Conservation (phyloP, 805 yeast species). For the Priceomyces castillae region DNA sequence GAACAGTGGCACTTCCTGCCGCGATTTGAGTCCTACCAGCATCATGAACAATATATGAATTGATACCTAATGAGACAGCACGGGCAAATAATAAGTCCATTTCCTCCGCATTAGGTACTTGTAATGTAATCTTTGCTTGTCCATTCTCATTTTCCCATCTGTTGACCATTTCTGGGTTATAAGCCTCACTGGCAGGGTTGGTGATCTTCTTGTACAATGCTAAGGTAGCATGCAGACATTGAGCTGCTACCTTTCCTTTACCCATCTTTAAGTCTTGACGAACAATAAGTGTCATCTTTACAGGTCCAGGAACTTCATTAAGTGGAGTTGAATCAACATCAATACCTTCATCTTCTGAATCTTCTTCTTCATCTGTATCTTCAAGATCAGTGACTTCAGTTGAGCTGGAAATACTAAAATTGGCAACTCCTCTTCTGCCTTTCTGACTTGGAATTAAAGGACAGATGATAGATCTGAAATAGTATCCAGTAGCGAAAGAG, state of each 20-base stretch:
- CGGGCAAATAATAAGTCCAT: conserved; percentile 75
- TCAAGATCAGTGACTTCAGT: neutral
- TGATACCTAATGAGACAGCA: conserved; percentile 76
- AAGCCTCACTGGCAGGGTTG: conserved; percentile 47
- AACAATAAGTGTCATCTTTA: conserved; percentile 81
- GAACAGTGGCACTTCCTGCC: conserved; percentile 93
- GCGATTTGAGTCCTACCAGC: conserved; percentile 97
- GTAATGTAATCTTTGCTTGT: conserved; percentile 90
- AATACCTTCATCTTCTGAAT: conserved; percentile 49
- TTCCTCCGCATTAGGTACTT: conserved; percentile 64
- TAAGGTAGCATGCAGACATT: conserved; percentile 96
- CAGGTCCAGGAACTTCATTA: conserved; percentile 74
- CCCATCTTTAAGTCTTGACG: conserved; percentile 89
- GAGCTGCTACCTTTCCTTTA: conserved; percentile 96
- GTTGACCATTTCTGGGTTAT: conserved; percentile 59
- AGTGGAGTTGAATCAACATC: conserved; percentile 60
- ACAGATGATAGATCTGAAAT: neutral
- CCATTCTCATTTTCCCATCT: conserved; percentile 81
- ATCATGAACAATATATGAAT: conserved; percentile 81
- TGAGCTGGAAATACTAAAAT: neutral
- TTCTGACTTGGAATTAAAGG: neutral
- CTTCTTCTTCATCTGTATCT: conserved; percentile 25
- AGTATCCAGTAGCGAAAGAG: conserved; percentile 1
- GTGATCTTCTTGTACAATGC: conserved; percentile 76
- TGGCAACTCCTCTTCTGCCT: neutral